phyloP scores from a whole-genome alignment of 768 basidiomycete genomes.

The Termitomyces sp. region DNA sequence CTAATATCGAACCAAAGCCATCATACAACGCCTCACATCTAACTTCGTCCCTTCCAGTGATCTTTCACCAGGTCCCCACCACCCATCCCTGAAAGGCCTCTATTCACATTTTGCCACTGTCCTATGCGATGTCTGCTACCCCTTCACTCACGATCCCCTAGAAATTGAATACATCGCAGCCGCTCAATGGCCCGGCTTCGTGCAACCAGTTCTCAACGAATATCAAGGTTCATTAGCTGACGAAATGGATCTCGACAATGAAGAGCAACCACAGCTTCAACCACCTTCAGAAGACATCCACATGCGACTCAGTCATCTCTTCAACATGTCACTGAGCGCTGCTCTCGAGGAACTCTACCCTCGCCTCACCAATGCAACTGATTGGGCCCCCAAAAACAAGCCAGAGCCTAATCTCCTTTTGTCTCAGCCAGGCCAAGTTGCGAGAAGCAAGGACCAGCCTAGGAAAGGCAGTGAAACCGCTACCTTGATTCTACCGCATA shows the following conservation, averaged over 20 bases:
- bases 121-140: conserved; percentile 58
- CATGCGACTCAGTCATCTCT: conserved; percentile 63
- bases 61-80: too few relatives aligned
- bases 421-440: too few relatives aligned
- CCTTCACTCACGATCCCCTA: conserved; percentile 63
- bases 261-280: too few relatives aligned
- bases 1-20: conserved; percentile 22
- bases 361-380: too few relatives aligned
- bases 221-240: too few relatives aligned
- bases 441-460: too few relatives aligned
- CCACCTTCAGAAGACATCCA: conserved; percentile 58
- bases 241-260: too few relatives aligned
- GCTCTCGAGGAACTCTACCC: too few relatives aligned
- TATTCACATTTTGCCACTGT: conserved; percentile 63
- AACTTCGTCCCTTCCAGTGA: conserved; percentile 29
- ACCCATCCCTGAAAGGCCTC: conserved; percentile 54
- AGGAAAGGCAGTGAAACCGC: too few relatives aligned
- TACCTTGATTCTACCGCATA: too few relatives aligned
- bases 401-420: conserved; percentile 42
- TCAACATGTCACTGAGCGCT: conserved; percentile 62
- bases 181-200: conserved; percentile 80
- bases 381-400: conserved; percentile 58
- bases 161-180: conserved; percentile 77
- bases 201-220: conserved; percentile 63
- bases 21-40: conserved; percentile 36